These are phyloP conservation scores for Aspergillus steynii DNA, from an alignment of 495 filamentous ascomycete genomes.

Conservation along the genomic window DNA sequence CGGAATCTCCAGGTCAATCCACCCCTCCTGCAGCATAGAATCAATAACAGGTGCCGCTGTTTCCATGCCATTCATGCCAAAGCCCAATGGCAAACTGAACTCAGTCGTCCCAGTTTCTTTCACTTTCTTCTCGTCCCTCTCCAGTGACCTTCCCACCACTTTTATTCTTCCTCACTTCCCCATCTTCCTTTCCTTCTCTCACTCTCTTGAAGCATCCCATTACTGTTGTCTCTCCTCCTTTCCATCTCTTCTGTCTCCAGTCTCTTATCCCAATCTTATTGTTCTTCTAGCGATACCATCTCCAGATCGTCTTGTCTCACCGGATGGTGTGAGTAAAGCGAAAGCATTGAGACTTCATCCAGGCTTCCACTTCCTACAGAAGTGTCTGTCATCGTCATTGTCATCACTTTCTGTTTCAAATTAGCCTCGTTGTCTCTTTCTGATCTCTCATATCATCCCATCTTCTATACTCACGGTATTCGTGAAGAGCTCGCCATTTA, in stretches of 20 bases:
- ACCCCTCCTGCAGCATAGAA: background rate
- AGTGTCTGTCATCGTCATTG: background rate
- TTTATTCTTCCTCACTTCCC: slow-evolving; percentile 6
- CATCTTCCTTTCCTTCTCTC: background rate
- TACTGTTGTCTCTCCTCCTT: background rate
- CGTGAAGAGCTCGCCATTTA: background rate
- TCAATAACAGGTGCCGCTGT: background rate
- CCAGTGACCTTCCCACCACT: slow-evolving; percentile 3
- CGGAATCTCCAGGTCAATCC: background rate
- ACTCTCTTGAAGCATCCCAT: background rate
- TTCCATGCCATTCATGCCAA: background rate
- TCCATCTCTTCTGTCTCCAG: background rate
- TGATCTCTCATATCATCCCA: background rate
- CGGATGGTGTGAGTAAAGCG: background rate
- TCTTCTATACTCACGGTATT: slow-evolving; percentile 9
- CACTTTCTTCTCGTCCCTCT: slow-evolving; percentile 5
- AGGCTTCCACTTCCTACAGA: background rate
- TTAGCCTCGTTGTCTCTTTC: background rate
- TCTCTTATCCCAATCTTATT: background rate
- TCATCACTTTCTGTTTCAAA: background rate
- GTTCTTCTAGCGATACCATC: background rate
- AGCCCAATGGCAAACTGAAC: background rate
- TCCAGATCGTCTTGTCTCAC: background rate
- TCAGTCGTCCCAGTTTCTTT: slow-evolving; percentile 3
- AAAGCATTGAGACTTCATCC: background rate